Conservation (phyloP, 306 rosid species). For the Malus orientalis region DNA sequence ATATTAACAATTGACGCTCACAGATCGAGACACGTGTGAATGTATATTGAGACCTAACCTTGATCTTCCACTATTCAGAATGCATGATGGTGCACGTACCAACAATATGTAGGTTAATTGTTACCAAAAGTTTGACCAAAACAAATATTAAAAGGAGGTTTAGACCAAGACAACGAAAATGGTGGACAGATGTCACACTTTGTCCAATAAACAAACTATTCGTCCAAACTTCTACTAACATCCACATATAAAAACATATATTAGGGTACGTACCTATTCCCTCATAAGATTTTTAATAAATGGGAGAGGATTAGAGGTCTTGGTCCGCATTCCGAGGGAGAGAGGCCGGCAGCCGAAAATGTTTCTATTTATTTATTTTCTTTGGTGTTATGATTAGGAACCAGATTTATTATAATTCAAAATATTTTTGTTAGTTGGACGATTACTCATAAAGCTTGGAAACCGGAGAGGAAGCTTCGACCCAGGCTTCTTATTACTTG, state of each 20-base stretch:
- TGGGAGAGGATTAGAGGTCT: too few species aligned
- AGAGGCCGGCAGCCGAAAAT: too few species aligned
- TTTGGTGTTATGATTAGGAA: too few species aligned
- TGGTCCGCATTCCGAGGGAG: too few species aligned
- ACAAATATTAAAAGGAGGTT: conserved; percentile 3
- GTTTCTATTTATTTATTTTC: too few species aligned
- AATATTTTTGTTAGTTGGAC: too few species aligned
- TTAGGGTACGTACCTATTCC: conserved; percentile 1
- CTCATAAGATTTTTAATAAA: background rate
- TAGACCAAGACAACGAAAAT: conserved; percentile 14
- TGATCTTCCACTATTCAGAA: background rate
- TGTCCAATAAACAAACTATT: conserved; percentile 16
- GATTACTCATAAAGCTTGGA: too few species aligned
- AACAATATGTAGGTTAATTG: background rate
- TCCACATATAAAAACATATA: background rate
- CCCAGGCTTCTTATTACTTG: background rate
- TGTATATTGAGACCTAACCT: background rate
- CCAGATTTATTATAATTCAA: too few species aligned
- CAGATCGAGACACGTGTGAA: background rate
- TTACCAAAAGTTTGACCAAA: background rate
- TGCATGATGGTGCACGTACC: background rate
- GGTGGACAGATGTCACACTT: conserved; percentile 13
- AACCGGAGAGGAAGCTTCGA: too few species aligned
- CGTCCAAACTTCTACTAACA: background rate
- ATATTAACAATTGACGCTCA: too few species aligned